Evolutionary conservation across 1,139 yeast genomes (phyloP).

Genomic region (Debaryomycetaceae sp.): DNA sequence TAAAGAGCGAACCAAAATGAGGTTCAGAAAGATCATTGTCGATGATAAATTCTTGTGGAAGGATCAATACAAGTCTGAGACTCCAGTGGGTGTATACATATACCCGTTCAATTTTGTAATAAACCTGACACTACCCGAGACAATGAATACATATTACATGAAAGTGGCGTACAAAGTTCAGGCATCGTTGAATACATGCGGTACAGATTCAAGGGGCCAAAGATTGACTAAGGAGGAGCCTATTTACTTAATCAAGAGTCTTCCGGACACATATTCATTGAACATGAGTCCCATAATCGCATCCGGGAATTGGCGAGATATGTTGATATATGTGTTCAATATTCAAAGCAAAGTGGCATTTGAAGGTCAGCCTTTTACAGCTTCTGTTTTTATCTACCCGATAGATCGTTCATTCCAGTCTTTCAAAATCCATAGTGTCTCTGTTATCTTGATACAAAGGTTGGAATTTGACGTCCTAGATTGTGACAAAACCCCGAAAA

Average conservation of each 20-base stretch:
- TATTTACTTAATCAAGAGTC: conserved; percentile 9
- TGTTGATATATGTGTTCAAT: conserved; percentile 14
- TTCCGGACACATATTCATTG: conserved; percentile 6
- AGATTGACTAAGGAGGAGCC: not conserved
- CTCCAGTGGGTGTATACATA: conserved; percentile 11
- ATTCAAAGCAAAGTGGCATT: conserved; percentile 14
- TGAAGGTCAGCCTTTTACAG: conserved; percentile 8
- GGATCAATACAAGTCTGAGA: conserved; percentile 2
- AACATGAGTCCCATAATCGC: conserved; percentile 8
- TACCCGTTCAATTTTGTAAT: conserved; percentile 14
- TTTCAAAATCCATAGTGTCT: conserved; percentile 9
- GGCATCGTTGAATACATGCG: conserved; percentile 4
- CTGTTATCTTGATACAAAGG: conserved; percentile 10
- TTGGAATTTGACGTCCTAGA: conserved; percentile 6
- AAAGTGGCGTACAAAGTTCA: conserved; percentile 9
- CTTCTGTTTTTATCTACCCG: conserved; percentile 8
- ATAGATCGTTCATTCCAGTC: conserved; percentile 3
- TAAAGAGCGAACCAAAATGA: conserved; percentile 3
- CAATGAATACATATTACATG: conserved; percentile 8
- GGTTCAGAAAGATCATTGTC: conserved; percentile 2
- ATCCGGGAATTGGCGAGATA: conserved; percentile 18
- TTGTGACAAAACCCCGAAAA: conserved; percentile 1
- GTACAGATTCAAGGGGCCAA: not conserved
- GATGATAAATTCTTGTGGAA: conserved; percentile 12
- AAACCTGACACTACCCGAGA: conserved; percentile 11